Evolutionary conservation across 2,329 filamentous ascomycete genomes (phyloP), one percentile per base, ranked within the genome.

Genomic region (Alternaria burnsii): DNA sequence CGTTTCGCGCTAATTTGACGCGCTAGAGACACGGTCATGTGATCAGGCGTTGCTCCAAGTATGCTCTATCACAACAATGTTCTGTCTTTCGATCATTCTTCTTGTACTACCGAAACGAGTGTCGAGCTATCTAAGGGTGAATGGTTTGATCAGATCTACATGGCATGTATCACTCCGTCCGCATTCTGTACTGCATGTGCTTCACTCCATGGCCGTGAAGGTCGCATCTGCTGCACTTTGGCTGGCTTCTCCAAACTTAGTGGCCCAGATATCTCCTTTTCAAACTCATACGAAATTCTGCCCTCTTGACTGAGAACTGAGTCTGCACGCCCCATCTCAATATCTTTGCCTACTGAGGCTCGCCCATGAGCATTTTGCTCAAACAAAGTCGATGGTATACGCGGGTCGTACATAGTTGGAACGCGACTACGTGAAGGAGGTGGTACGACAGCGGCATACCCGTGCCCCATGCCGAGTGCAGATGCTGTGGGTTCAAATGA

Each of bases 401-500:
- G 32, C 20, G 70, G 71, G 42, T 72, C 70, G 41, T 73, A 71
- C 34, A 75, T 61, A 2, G 70, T 70, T 3, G 73, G 68, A 16
- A 71, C 63, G n/a, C 62, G 60, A 24, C 56, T 59, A 9, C 68
- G 51, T 5, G 61, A 47, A 12, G 43, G 36, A 18, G 60, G 53
- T 7, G 72, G 71, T 0, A 59, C 24, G 14, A 67, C 58, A 32
- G 67, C 67, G 40, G 65, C 55, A 32, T 74, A 71, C 14, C 65
- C 68, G 36, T 72, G 66, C 2, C 63, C 53, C 70, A 75, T 75
- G 8, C 72, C 72, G 10, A 76, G 59, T 20, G 65, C 63, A 6
- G 71, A 74, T n/a, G 68, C 71, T 11, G 69, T 74, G 32, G 73
- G 73, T 57, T 75, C 72, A 46, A 76, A 76, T 4, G 67, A 71